phyloP scores from a whole-genome alignment of 1,284 basidiomycete species.

The Ustilago cynodontis region DNA sequence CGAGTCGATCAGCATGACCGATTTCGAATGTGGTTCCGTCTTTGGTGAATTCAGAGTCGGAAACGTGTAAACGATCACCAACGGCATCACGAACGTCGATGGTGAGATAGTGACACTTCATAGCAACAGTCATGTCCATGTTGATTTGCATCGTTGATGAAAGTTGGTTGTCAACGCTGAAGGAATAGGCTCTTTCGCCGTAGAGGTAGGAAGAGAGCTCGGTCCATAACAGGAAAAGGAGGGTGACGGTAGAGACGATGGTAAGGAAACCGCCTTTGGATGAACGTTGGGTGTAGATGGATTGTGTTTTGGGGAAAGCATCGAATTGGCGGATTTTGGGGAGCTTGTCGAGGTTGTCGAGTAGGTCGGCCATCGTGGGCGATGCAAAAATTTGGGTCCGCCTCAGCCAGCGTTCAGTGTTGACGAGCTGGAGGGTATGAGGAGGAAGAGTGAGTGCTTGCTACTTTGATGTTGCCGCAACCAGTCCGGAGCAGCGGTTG shows the following conservation, averaged over 20 bases:
- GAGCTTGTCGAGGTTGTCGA: conserved; percentile 62
- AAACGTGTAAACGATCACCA: conserved; percentile 89
- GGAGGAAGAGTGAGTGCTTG: not conserved
- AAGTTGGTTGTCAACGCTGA: conserved; percentile 57
- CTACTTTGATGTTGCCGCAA: not conserved
- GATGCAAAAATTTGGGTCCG: no score
- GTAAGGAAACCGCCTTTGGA: conserved; percentile 89
- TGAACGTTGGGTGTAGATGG: conserved; percentile 87
- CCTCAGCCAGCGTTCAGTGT: no score
- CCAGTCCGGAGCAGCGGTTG: not conserved
- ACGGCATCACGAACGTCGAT: conserved; percentile 92
- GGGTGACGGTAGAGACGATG: conserved; percentile 79
- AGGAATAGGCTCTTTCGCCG: conserved; percentile 78
- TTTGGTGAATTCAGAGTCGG: conserved; percentile 80
- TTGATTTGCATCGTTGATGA: conserved; percentile 66
- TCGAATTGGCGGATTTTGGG: conserved; percentile 68
- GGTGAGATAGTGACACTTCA: conserved; percentile 74
- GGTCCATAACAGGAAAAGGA: conserved; percentile 82
- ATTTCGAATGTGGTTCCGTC: conserved; percentile 83
- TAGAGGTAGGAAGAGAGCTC: conserved; percentile 90
- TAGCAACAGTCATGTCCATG: conserved; percentile 66
- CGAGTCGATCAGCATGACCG: conserved; percentile 81
- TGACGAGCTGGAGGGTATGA: no score
- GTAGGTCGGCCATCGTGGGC: conserved; percentile 54
- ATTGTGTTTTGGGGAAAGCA: conserved; percentile 74